phyloP scores from a whole-genome alignment of 1,139 yeast genomes.

The Geotrichum siamense region DNA sequence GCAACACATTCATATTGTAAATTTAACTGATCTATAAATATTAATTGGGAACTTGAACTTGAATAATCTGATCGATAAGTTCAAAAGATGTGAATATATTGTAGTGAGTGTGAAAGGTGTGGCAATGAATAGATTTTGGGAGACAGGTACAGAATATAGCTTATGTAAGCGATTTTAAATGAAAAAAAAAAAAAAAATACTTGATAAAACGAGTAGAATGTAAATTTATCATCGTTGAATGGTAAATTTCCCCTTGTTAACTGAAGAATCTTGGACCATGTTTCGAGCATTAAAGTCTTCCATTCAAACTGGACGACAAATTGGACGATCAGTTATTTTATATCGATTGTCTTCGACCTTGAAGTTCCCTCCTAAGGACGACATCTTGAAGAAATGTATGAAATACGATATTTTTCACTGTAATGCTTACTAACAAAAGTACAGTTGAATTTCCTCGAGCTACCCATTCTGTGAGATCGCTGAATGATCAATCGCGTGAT shows the following conservation, averaged over 20 bases:
- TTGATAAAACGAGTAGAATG: too few species aligned
- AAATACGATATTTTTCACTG: background rate
- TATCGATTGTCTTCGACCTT: background rate
- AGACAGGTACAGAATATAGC: background rate
- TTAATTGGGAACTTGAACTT: background rate
- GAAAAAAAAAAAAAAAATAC: background rate
- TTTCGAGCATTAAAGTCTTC: background rate
- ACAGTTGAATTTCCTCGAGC: constrained; percentile 22
- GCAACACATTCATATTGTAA: constrained; percentile 59
- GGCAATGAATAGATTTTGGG: constrained; percentile 9
- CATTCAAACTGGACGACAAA: background rate
- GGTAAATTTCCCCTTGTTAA: too few species aligned
- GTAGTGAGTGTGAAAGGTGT: constrained; percentile 7
- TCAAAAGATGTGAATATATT: too few species aligned
- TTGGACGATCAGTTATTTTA: background rate
- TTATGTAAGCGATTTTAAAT: background rate
- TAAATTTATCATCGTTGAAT: too few species aligned
- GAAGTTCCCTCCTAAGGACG: constrained; percentile 15
- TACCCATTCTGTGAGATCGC: constrained; percentile 18
- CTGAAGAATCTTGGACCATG: background rate
- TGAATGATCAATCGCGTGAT: constrained; percentile 1
- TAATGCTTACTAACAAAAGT: background rate
- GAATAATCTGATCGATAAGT: too few species aligned
- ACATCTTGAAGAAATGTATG: constrained; percentile 20
- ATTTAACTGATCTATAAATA: background rate